Percentiles rank a stretch among this genome's conserved stretches.
These are phyloP conservation scores for Hypoxylon sp. DNA, from an alignment of 2,329 filamentous ascomycete genomes.

Conservation along the genomic window DNA sequence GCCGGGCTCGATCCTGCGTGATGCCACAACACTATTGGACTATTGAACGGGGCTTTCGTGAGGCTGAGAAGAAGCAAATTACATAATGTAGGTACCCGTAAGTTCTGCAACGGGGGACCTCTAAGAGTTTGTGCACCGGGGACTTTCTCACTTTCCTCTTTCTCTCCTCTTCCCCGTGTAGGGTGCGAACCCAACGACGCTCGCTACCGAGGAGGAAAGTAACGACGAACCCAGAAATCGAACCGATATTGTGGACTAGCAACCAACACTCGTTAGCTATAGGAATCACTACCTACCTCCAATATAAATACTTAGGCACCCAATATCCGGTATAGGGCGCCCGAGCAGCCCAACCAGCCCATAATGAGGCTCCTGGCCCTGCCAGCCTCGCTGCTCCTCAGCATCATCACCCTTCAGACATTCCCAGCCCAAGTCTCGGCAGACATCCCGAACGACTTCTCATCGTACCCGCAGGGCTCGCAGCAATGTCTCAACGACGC, in stretches of 20 bases:
- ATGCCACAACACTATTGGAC: slow-evolving; percentile 18
- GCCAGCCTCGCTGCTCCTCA: slow-evolving; percentile 47
- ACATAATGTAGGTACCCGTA: slow-evolving; percentile 24
- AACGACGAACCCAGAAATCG: slow-evolving; percentile 1
- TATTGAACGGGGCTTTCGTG: slow-evolving; percentile 18
- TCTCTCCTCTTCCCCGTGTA: slow-evolving; percentile 10
- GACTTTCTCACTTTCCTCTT: slow-evolving; percentile 8
- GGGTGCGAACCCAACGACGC: neutral
- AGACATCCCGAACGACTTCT: slow-evolving; percentile 59
- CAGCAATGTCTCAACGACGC: slow-evolving; percentile 62
- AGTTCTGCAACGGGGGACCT: slow-evolving; percentile 13
- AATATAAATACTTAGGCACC: neutral
- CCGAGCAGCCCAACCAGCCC: neutral
- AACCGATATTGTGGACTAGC: slow-evolving; percentile 6
- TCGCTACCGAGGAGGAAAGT: slow-evolving; percentile 12
- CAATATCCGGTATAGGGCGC: neutral
- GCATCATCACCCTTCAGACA: slow-evolving; percentile 52
- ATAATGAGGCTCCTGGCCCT: slow-evolving; percentile 45
- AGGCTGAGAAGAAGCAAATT: slow-evolving; percentile 35
- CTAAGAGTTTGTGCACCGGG: slow-evolving; percentile 2
- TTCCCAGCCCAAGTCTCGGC: slow-evolving; percentile 29
- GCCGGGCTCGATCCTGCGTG: slow-evolving; percentile 25
- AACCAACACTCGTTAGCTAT: neutral
- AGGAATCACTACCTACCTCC: neutral
- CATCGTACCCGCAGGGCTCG: slow-evolving; percentile 59